These are phyloP conservation scores for Hypoxylon sp. DNA, from an alignment of 2,329 filamentous ascomycete genomes.

Conservation along the genomic window DNA sequence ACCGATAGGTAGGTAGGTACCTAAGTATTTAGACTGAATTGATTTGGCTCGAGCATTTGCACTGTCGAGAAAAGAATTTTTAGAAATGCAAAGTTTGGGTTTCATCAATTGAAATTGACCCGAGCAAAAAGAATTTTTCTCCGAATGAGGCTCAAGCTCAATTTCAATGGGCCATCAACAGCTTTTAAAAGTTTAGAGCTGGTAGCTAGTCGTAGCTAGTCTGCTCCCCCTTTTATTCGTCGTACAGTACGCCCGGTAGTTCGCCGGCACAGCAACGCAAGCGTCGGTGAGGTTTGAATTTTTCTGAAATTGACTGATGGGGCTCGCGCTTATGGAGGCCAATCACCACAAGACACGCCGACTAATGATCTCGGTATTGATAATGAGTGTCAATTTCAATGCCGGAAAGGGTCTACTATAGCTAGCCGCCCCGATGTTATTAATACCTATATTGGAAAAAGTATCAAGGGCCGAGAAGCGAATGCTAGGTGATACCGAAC, in stretches of 20 bases:
- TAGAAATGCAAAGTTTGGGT: constrained; percentile 14
- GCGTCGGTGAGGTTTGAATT: constrained; percentile 40
- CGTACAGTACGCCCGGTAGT: constrained; percentile 29
- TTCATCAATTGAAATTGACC: constrained; percentile 18
- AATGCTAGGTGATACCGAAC: constrained; percentile 17
- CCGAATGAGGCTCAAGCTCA: constrained; percentile 33
- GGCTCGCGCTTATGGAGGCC: constrained; percentile 44
- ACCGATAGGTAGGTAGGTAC: neutral
- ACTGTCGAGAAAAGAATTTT: constrained; percentile 11
- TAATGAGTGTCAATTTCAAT: constrained; percentile 41
- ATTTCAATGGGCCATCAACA: constrained; percentile 1
- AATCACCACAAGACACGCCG: constrained; percentile 49
- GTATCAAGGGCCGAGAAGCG: constrained; percentile 28
- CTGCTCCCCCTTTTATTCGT: constrained; percentile 22
- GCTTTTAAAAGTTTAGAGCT: constrained; percentile 24
- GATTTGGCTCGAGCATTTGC: constrained; percentile 12
- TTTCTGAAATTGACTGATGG: constrained; percentile 46
- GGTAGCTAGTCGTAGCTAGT: constrained; percentile 8
- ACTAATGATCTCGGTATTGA: constrained; percentile 31
- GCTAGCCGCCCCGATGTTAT: constrained; percentile 33
- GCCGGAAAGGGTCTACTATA: constrained; percentile 28
- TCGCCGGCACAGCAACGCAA: constrained; percentile 21
- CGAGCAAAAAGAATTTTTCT: constrained; percentile 22
- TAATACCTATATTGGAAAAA: constrained; percentile 24
- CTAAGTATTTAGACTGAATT: neutral